Percentiles rank a stretch among this genome's conserved stretches.
Evolutionary conservation across 169 alveolate genomes (phyloP).

Genomic region (Cryptosporidium sp.): DNA sequence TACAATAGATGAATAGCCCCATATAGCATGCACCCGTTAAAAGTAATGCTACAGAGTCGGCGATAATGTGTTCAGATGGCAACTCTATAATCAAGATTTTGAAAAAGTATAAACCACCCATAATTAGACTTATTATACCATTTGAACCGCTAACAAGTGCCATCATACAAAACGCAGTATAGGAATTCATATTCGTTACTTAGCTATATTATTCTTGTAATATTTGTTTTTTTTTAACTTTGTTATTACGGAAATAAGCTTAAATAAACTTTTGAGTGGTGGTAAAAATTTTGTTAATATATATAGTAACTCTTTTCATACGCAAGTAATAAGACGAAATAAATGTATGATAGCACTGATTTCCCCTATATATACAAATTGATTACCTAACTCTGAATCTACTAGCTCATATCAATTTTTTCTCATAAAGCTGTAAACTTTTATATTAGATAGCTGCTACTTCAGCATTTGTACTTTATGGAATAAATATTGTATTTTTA

Average conservation of each 20-base stretch:
- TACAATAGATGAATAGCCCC: constrained; percentile 21
- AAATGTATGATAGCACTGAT: not conserved
- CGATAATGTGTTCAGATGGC: constrained; percentile 13
- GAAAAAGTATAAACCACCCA: constrained; percentile 53
- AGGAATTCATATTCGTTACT: constrained; percentile 19
- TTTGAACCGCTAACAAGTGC: constrained; percentile 62
- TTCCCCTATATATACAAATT: not conserved
- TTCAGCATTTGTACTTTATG: not conserved
- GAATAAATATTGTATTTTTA: not conserved
- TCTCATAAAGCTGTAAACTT: not conserved
- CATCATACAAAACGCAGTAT: constrained; percentile 38
- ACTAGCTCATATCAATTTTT: not conserved
- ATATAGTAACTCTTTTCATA: not conserved
- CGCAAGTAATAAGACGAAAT: not conserved
- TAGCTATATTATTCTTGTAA: not conserved
- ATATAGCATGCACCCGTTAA: constrained; percentile 35
- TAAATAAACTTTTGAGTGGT: not conserved
- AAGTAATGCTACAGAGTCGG: constrained; percentile 39
- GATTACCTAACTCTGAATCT: not conserved
- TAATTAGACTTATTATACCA: constrained; percentile 48
- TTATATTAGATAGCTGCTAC: not conserved
- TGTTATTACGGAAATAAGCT: not conserved
- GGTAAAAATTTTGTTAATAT: not conserved
- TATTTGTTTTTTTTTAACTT: not conserved
- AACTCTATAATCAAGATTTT: constrained; percentile 38